These are phyloP conservation scores for Yamadazyma oceani DNA, from an alignment of 1,139 yeast species.

Conservation along the genomic window DNA sequence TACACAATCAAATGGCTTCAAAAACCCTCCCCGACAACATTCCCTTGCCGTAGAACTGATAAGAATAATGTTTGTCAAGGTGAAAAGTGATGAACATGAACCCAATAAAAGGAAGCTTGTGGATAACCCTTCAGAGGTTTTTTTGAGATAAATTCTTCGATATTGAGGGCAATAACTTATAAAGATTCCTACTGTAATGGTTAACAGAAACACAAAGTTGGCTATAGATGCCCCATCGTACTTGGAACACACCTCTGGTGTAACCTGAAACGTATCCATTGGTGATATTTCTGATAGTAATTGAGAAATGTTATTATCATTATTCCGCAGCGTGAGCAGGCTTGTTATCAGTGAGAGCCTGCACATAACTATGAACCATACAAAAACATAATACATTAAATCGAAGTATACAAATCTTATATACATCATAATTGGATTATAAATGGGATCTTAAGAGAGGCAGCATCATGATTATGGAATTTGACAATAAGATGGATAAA, in stretches of 20 bases:
- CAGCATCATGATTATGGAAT: slow-evolving; percentile 31
- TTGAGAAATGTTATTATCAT: too few relatives aligned
- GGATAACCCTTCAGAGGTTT: slow-evolving; percentile 78
- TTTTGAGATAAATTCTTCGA: slow-evolving; percentile 53
- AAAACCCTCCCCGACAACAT: slow-evolving; percentile 47
- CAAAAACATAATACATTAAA: too few relatives aligned
- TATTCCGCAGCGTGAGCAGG: too few relatives aligned
- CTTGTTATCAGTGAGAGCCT: too few relatives aligned
- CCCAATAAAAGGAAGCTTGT: slow-evolving; percentile 74
- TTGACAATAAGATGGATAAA: slow-evolving; percentile 35
- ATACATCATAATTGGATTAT: slow-evolving; percentile 17
- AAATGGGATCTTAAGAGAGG: slow-evolving; percentile 39
- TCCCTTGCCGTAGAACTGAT: slow-evolving; percentile 55
- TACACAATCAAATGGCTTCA: slow-evolving; percentile 58
- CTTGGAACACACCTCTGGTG: slow-evolving; percentile 32
- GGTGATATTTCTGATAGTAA: not conserved
- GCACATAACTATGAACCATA: too few relatives aligned
- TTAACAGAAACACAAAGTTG: slow-evolving; percentile 50
- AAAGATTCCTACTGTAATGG: slow-evolving; percentile 66
- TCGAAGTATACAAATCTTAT: too few relatives aligned
- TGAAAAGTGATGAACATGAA: slow-evolving; percentile 68
- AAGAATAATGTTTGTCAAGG: slow-evolving; percentile 66
- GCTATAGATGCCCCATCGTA: slow-evolving; percentile 46
- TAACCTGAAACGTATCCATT: slow-evolving; percentile 1
- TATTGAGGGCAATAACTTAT: slow-evolving; percentile 82